Conservation (phyloP, 169 alveolate species). For the Besnoitia besnoiti region DNA sequence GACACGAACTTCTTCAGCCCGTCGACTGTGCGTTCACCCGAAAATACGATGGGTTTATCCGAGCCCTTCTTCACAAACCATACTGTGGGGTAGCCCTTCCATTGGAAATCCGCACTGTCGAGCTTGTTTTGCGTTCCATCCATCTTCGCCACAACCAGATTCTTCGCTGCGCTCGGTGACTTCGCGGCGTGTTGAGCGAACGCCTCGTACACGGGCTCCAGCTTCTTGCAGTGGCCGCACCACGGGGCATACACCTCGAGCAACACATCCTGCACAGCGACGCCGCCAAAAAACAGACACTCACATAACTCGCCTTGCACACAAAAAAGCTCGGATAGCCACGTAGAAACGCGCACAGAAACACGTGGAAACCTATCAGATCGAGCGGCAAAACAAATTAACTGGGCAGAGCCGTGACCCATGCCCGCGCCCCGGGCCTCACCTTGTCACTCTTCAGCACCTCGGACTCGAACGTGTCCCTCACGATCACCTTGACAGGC, state of each 20-base stretch:
- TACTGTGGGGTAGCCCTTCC: conserved; percentile 55
- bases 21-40: conserved; percentile 30
- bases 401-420: neutral
- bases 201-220: conserved; percentile 85
- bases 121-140: conserved; percentile 57
- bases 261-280: conserved; percentile 85
- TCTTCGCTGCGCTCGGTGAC: conserved; percentile 40
- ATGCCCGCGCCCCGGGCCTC: neutral
- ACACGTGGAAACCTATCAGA: neutral
- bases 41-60: conserved; percentile 43
- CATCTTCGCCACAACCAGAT: conserved; percentile 63
- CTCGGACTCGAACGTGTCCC: conserved; percentile 40
- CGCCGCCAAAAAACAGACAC: neutral
- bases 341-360: neutral
- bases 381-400: neutral
- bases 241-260: conserved; percentile 96
- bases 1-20: conserved; percentile 38
- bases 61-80: conserved; percentile 59
- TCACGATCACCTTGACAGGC: conserved; percentile 33
- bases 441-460: conserved; percentile 57
- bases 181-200: conserved; percentile 69
- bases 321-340: conserved; percentile 86
- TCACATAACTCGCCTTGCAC: neutral
- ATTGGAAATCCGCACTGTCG: neutral
- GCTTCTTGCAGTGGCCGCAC: conserved; percentile 96